These are phyloP conservation scores for Pseudomonodictys pantanalensis DNA, from an alignment of 495 filamentous ascomycete genomes.

Conservation along the genomic window DNA sequence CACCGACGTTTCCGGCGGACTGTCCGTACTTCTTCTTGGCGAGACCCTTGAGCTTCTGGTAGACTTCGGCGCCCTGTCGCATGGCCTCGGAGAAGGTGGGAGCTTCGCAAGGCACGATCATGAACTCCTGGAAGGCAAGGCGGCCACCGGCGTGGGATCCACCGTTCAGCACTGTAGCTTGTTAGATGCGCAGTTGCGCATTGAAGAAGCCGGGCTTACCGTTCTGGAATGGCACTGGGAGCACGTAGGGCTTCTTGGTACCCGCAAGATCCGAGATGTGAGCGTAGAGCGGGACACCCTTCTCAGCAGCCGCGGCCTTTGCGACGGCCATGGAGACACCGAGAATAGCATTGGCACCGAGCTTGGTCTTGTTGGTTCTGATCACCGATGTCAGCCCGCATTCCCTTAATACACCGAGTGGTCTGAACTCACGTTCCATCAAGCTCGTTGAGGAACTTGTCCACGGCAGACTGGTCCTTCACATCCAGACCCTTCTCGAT, in stretches of 20 bases:
- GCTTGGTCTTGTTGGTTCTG: constrained; percentile 85
- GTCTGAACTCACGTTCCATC: constrained; percentile 63
- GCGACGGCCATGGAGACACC: constrained; percentile 94
- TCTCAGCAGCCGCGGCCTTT: constrained; percentile 98
- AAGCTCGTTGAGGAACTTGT: constrained; percentile 92
- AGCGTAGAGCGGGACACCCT: constrained; percentile 93
- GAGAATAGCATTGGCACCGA: constrained; percentile 98
- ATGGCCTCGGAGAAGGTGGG: constrained; percentile 91
- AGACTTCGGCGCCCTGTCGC: constrained; percentile 93
- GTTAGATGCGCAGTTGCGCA: too few species aligned
- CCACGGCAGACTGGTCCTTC: constrained; percentile 92
- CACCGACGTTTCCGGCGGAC: constrained; percentile 97
- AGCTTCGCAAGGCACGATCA: constrained; percentile 88
- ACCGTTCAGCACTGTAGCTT: constrained; percentile 98
- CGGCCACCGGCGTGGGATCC: constrained; percentile 98
- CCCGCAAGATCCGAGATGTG: constrained; percentile 98
- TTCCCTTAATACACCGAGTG: neutral
- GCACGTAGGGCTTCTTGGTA: constrained; percentile 99
- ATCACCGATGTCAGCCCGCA: neutral
- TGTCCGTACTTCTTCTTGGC: constrained; percentile 99
- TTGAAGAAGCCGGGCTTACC: too few species aligned
- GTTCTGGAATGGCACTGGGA: constrained; percentile 99
- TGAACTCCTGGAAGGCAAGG: constrained; percentile 99
- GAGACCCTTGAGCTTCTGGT: constrained; percentile 94
- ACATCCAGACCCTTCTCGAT: constrained; percentile 94